phyloP scores from a whole-genome alignment of 202 grass and related monocot species.

The Elaeis oleifera region DNA sequence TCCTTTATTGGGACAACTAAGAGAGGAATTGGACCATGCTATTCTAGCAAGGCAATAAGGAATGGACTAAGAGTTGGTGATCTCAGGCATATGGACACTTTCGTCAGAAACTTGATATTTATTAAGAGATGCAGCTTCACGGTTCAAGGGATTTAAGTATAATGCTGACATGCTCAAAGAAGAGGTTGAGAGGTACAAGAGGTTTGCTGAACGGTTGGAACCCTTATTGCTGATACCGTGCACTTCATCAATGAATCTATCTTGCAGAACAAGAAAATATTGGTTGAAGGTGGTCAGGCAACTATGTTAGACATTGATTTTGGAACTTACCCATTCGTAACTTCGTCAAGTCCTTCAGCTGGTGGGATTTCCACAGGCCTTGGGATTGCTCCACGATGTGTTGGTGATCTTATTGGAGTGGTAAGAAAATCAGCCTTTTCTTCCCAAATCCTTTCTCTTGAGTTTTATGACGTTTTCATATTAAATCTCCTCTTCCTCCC shows the following conservation, averaged over 20 bases:
- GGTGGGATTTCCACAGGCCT: conserved; percentile 92
- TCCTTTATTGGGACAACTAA: conserved; percentile 85
- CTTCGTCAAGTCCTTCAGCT: conserved; percentile 89
- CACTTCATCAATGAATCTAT: conserved; percentile 74
- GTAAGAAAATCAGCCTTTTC: conserved; percentile 29
- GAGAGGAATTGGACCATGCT: conserved; percentile 82
- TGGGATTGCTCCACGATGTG: conserved; percentile 65
- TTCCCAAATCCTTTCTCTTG: neutral
- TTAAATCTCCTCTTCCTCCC: too few relatives aligned
- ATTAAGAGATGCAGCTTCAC: conserved; percentile 52
- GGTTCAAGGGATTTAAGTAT: conserved; percentile 75
- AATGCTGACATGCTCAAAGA: conserved; percentile 49
- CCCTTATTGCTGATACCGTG: conserved; percentile 72
- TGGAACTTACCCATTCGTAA: conserved; percentile 91
- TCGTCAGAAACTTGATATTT: conserved; percentile 60
- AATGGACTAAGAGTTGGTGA: conserved; percentile 79
- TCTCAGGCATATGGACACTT: conserved; percentile 73
- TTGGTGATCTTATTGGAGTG: conserved; percentile 86
- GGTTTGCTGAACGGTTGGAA: conserved; percentile 50
- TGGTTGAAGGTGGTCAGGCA: conserved; percentile 94
- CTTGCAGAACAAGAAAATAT: conserved; percentile 82
- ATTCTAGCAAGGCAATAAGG: conserved; percentile 70
- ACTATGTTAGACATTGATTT: conserved; percentile 99
- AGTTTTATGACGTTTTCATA: neutral
- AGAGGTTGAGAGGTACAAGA: conserved; percentile 76